phyloP scores from a whole-genome alignment of 2,329 filamentous ascomycete species.

The Amauroascus verrucosus region DNA sequence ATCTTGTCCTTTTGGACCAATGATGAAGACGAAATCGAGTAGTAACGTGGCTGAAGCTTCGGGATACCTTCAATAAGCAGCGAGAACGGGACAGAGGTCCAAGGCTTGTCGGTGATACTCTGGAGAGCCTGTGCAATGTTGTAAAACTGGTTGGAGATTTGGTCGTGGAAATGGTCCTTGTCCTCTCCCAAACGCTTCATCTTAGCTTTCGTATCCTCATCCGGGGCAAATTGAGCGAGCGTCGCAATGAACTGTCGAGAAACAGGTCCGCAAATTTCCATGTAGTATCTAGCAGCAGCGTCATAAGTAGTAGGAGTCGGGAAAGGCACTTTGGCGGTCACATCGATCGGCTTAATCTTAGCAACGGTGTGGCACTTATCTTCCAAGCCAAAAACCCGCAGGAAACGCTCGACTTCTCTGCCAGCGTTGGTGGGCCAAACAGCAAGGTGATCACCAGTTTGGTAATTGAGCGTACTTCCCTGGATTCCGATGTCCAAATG shows the following conservation, averaged over 20 bases:
- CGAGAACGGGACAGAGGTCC: slow-evolving; percentile 82
- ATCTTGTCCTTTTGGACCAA: slow-evolving; percentile 89
- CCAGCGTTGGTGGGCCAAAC: slow-evolving; percentile 96
- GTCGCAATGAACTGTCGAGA: slow-evolving; percentile 90
- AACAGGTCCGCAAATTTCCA: slow-evolving; percentile 90
- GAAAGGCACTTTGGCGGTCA: slow-evolving; percentile 94
- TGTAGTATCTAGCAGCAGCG: slow-evolving; percentile 83
- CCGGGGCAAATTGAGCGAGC: slow-evolving; percentile 79
- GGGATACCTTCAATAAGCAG: slow-evolving; percentile 85
- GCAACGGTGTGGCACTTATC: slow-evolving; percentile 74
- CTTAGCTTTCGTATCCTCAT: slow-evolving; percentile 72
- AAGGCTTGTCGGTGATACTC: slow-evolving; percentile 61
- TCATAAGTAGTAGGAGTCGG: slow-evolving; percentile 95
- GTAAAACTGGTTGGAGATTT: slow-evolving; percentile 68
- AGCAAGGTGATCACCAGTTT: slow-evolving; percentile 94
- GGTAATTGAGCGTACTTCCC: slow-evolving; percentile 81
- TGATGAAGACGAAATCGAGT: slow-evolving; percentile 97
- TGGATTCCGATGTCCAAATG: slow-evolving; percentile 92
- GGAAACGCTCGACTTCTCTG: slow-evolving; percentile 79
- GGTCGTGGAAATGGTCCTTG: slow-evolving; percentile 89
- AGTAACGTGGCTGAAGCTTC: slow-evolving; percentile 96
- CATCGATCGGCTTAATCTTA: slow-evolving; percentile 79
- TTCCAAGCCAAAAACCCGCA: slow-evolving; percentile 64
- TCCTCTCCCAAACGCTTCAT: slow-evolving; percentile 81
- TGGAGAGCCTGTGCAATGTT: slow-evolving; percentile 83